Evolutionary conservation across 768 basidiomycete species (phyloP), one percentile per base, ranked within the genome.

Genomic region (Lactarius tabidus): DNA sequence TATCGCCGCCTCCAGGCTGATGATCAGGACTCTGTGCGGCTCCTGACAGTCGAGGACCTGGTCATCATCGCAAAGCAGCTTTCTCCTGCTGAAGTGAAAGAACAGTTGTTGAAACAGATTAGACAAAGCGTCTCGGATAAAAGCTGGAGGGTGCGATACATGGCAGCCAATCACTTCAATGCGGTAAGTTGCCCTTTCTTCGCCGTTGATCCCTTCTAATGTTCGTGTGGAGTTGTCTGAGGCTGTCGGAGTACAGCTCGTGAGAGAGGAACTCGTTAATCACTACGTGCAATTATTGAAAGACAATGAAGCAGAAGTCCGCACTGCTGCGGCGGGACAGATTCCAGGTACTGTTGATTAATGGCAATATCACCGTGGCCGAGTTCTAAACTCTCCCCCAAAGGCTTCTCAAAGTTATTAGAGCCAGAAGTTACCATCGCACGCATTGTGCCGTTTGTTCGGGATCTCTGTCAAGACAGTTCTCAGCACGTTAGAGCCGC

Each of bases 401-500:
- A 72, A 98, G 96, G 95, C 14, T 98, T 99, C 74, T 89, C 95
- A 53, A 93, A 94, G 75, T 84, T 95, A 35, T 82, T 98, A 61
- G 95, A 98, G 74, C 88, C 88, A 72, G 96, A 98, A 67, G 89
- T 95, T 63, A 95, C 98, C 75, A 85, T 98, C 63, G 87, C 90
- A 28, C 90, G 93, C 43, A 86, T 98, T 71, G 85, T 98, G 43
- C 97, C 97, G 26, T 98, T 94, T 73, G 95, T 98, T 28, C 88
- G 92, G 64, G 96, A 97, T 71, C 80, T 98, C 64, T 89, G 95
- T 28, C 90, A 92, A 77, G 97, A 99, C 76, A 80, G 85, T 3
- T 98, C 95, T 18, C 97, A 98, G 73, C 96, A 99, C 72, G 97
- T 99, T 71, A 89, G 97, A 65, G 95, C 97, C 3, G 93, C 97